A percentile compares a stretch with the other conserved stretches of the same genome.
phyloP scores from a whole-genome alignment of 2,329 filamentous ascomycete species.

The Monosporascus sp. region DNA sequence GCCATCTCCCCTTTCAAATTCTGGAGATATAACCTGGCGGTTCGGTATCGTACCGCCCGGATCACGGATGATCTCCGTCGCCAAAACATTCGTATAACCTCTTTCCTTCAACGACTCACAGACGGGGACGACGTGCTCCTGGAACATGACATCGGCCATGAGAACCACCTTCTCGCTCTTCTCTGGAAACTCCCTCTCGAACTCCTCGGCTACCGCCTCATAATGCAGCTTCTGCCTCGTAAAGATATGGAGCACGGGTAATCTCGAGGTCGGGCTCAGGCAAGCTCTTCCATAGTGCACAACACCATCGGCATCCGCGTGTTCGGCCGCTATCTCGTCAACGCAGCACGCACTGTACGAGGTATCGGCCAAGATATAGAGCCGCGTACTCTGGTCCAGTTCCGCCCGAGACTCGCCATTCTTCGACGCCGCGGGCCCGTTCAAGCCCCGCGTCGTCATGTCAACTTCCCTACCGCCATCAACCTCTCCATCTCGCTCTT shows the following conservation, averaged over 20 bases:
- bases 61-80: constrained; percentile 69
- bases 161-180: constrained; percentile 62
- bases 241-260: constrained; percentile 89
- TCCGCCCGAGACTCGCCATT: background rate
- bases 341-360: constrained; percentile 97
- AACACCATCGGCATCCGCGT: constrained; percentile 83
- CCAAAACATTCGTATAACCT: constrained; percentile 67
- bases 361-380: constrained; percentile 90
- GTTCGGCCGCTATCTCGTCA: constrained; percentile 93
- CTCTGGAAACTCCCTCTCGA: constrained; percentile 64
- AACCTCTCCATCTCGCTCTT: constrained; percentile 5
- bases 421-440: background rate
- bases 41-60: constrained; percentile 81
- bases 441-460: background rate
- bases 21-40: constrained; percentile 49
- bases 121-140: constrained; percentile 63
- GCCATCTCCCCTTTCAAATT: constrained; percentile 23
- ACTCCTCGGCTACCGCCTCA: constrained; percentile 51
- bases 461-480: background rate
- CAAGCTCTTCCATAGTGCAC: constrained; percentile 94
- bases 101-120: constrained; percentile 43
- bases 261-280: constrained; percentile 77
- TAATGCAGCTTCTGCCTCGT: constrained; percentile 67
- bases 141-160: constrained; percentile 86
- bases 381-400: constrained; percentile 24